A percentile compares a stretch with the other conserved stretches of the same genome.
These are phyloP conservation scores for Agaricus blazei DNA, from an alignment of 768 basidiomycete species.

Conservation along the genomic window DNA sequence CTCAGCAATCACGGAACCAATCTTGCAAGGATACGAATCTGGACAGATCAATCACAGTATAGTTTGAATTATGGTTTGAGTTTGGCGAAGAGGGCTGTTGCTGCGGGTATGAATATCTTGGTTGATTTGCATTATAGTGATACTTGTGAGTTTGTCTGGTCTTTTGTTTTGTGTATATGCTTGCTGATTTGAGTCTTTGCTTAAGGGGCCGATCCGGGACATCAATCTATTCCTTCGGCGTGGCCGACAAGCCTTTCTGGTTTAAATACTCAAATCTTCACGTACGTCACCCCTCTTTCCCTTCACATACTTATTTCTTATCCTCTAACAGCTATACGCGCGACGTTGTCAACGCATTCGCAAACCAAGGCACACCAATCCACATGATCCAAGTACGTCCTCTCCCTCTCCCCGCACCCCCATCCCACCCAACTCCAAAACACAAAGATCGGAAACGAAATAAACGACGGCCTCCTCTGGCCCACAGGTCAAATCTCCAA, in stretches of 20 bases:
- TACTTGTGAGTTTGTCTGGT: constrained; percentile 37
- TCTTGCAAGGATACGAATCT: constrained; percentile 54
- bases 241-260: constrained; percentile 49
- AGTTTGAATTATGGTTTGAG: constrained; percentile 46
- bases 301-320: not conserved
- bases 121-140: constrained; percentile 63
- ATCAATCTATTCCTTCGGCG: constrained; percentile 52
- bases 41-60: constrained; percentile 53
- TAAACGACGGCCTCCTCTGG: constrained; percentile 62
- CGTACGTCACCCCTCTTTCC: constrained; percentile 23
- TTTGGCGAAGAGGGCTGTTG: constrained; percentile 49
- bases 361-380: constrained; percentile 47
- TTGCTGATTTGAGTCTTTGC: not conserved
- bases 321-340: constrained; percentile 39
- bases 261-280: constrained; percentile 54
- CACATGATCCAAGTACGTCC: constrained; percentile 42
- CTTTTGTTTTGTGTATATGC: not conserved
- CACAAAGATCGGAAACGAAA: constrained; percentile 56
- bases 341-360: constrained; percentile 46
- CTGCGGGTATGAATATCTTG: constrained; percentile 49
- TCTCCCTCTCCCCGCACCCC: not conserved
- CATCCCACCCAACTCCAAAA: not conserved
- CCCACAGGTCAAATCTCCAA: constrained; percentile 50
- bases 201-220: constrained; percentile 60
- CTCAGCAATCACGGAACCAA: constrained; percentile 50